Evolutionary conservation across 768 basidiomycete species (phyloP).

Genomic region (Cubamyces lactineus): DNA sequence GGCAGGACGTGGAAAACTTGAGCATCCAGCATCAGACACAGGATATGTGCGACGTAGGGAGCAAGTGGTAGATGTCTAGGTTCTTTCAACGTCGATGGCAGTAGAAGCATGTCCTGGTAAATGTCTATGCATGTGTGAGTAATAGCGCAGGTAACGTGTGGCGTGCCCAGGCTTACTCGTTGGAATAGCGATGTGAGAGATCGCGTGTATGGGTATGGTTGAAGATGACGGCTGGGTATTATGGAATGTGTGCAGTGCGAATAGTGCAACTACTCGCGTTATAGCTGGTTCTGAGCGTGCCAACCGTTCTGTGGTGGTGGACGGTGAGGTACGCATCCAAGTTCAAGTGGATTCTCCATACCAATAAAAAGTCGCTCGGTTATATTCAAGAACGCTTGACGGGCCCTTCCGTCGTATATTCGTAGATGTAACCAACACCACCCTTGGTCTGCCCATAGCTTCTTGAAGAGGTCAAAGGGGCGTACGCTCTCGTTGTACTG

Average conservation of each 20-base stretch:
- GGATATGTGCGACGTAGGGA: conserved; percentile 53
- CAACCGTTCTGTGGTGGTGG: conserved; percentile 51
- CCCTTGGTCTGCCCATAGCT: conserved; percentile 63
- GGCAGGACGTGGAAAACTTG: conserved; percentile 67
- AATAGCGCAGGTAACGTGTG: background rate
- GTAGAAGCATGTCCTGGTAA: conserved; percentile 48
- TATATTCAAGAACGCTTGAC: conserved; percentile 63
- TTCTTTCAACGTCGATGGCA: conserved; percentile 51
- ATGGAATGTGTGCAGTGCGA: conserved; percentile 72
- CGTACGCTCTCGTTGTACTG: conserved; percentile 42
- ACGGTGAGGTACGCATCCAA: background rate
- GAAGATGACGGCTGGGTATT: conserved; percentile 64
- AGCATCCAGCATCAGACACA: conserved; percentile 50
- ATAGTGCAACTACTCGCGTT: conserved; percentile 61
- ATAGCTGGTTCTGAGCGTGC: conserved; percentile 53
- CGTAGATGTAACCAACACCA: conserved; percentile 82
- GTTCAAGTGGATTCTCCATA: conserved; percentile 36
- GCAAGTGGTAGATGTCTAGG: conserved; percentile 48
- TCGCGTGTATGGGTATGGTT: conserved; percentile 50
- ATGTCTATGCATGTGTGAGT: conserved; percentile 49
- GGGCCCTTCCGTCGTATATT: conserved; percentile 67
- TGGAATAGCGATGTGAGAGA: conserved; percentile 63
- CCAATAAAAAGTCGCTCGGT: conserved; percentile 70
- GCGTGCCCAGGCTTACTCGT: conserved; percentile 47
- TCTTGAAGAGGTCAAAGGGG: conserved; percentile 75